phyloP scores from a whole-genome alignment of 2,329 filamentous ascomycete genomes.

The Lecanosticta acicola region DNA sequence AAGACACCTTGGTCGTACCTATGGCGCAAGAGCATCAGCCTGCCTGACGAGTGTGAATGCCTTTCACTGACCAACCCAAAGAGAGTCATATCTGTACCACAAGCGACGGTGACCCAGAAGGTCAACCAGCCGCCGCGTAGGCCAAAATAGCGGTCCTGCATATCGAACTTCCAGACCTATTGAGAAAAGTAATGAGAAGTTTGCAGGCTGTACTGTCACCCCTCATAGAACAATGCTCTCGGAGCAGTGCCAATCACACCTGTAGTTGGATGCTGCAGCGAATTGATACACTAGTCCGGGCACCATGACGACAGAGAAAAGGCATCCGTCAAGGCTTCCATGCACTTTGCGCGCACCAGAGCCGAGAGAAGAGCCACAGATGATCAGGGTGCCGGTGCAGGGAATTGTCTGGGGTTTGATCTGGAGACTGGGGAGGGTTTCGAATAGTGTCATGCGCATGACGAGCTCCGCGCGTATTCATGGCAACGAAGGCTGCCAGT shows the following conservation, averaged over 20 bases:
- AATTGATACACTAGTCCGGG: background rate
- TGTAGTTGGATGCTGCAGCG: background rate
- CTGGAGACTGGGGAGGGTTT: too few species aligned
- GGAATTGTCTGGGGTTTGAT: too few species aligned
- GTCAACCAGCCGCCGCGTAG: constrained; percentile 52
- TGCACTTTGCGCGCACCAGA: constrained; percentile 8
- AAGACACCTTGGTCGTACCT: constrained; percentile 42
- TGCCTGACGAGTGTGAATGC: too few species aligned
- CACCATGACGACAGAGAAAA: constrained; percentile 7
- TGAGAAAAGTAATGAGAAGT: too few species aligned
- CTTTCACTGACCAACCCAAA: constrained; percentile 28
- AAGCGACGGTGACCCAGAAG: constrained; percentile 41
- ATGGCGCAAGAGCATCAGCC: too few species aligned
- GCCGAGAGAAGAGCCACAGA: constrained; percentile 11
- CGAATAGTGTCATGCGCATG: too few species aligned
- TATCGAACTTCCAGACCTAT: too few species aligned
- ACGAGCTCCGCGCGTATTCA: too few species aligned
- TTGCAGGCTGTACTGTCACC: too few species aligned
- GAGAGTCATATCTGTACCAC: constrained; percentile 40
- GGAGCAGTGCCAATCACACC: background rate
- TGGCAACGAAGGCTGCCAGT: too few species aligned
- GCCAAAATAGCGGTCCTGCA: constrained; percentile 46
- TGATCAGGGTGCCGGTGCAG: constrained; percentile 7
- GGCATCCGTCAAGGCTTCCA: background rate
- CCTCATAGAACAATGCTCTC: too few species aligned